These are phyloP conservation scores for Aspergillus panamensis DNA, from an alignment of 495 filamentous ascomycete species.

Conservation along the genomic window DNA sequence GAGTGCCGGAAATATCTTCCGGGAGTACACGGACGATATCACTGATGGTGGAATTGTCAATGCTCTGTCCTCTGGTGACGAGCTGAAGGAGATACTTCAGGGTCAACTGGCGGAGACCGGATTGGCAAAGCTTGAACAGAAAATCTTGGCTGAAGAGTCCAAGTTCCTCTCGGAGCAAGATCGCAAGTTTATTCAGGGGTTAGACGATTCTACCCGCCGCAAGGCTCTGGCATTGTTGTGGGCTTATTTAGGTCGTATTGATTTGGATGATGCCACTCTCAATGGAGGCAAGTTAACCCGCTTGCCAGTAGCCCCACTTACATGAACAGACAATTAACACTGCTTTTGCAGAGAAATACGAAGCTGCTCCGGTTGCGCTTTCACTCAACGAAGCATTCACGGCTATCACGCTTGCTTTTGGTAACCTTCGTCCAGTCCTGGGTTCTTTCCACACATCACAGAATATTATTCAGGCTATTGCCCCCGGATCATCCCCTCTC, in stretches of 20 bases:
- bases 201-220: conserved; percentile 68
- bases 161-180: conserved; percentile 49
- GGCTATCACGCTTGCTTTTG: conserved; percentile 82
- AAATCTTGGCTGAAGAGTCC: conserved; percentile 59
- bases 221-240: conserved; percentile 89
- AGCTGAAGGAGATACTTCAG: conserved; percentile 69
- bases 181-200: conserved; percentile 64
- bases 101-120: conserved; percentile 72
- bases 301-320: neutral
- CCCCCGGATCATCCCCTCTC: conserved; percentile 79
- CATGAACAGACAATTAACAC: conserved; percentile 9
- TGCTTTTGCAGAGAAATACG: conserved; percentile 54
- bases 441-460: conserved; percentile 79
- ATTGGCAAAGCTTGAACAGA: conserved; percentile 75
- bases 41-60: conserved; percentile 73
- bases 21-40: conserved; percentile 80
- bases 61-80: conserved; percentile 76
- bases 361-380: conserved; percentile 82
- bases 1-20: conserved; percentile 90
- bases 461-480: conserved; percentile 81
- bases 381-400: conserved; percentile 80
- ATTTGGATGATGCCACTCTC: conserved; percentile 66
- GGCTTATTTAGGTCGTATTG: conserved; percentile 88
- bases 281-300: conserved; percentile 61
- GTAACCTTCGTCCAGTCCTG: conserved; percentile 75